Evolutionary conservation across 2,329 filamentous ascomycete species (phyloP).

Genomic region (Hymenoscyphus occultus): DNA sequence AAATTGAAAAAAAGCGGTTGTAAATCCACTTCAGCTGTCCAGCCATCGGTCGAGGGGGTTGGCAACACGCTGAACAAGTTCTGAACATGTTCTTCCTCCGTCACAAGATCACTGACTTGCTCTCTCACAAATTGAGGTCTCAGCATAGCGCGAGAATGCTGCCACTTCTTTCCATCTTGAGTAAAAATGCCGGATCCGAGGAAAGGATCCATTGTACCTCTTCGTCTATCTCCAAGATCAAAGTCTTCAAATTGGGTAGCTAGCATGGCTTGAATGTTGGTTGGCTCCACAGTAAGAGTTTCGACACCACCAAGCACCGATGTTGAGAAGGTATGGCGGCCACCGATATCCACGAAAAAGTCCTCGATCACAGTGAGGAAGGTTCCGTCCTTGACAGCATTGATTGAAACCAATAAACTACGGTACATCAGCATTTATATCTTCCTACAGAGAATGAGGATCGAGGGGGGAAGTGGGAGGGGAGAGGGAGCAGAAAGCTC

Average conservation of each 20-base stretch:
- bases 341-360: constrained; percentile 20
- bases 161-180: constrained; percentile 33
- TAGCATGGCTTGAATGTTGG: constrained; percentile 55
- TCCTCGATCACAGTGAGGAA: neutral
- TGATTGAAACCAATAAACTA: neutral
- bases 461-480: constrained; percentile 13
- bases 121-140: constrained; percentile 54
- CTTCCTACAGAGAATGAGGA: constrained; percentile 18
- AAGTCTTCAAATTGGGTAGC: constrained; percentile 52
- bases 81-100: constrained; percentile 6
- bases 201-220: constrained; percentile 35
- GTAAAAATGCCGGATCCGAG: constrained; percentile 36
- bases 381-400: neutral
- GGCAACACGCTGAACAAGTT: neutral
- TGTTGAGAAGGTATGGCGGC: constrained; percentile 24
- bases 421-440: constrained; percentile 7
- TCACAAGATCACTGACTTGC: constrained; percentile 58
- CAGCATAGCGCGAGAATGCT: constrained; percentile 43
- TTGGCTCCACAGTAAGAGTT: constrained; percentile 6
- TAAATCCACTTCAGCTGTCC: constrained; percentile 7
- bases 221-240: constrained; percentile 52
- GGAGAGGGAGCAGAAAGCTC: constrained; percentile 11
- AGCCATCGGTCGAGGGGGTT: neutral
- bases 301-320: constrained; percentile 19
- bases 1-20: constrained; percentile 58